These are phyloP conservation scores for Xylaria acuta DNA, from an alignment of 495 filamentous ascomycete species.

Conservation along the genomic window DNA sequence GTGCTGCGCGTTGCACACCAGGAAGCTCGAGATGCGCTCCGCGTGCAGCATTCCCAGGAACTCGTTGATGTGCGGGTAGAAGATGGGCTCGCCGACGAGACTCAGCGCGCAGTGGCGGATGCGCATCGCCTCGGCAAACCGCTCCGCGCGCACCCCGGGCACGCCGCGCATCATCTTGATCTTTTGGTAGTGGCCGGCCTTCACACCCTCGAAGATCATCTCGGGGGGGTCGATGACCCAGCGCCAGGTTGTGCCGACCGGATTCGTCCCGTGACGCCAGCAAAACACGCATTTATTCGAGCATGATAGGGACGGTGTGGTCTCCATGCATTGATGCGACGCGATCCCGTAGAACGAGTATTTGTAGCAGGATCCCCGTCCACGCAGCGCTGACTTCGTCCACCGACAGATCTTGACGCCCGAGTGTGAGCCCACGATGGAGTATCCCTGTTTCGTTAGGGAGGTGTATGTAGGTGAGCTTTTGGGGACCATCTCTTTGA, in stretches of 20 bases:
- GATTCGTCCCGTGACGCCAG: constrained; percentile 97
- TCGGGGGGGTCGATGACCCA: constrained; percentile 93
- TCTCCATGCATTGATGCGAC: constrained; percentile 97
- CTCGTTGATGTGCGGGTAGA: constrained; percentile 96
- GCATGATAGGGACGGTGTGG: constrained; percentile 92
- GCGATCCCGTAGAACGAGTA: constrained; percentile 95
- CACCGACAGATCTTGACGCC: constrained; percentile 98
- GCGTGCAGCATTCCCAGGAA: constrained; percentile 81
- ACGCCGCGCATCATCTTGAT: constrained; percentile 97
- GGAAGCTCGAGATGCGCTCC: constrained; percentile 89
- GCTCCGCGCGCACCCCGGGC: constrained; percentile 87
- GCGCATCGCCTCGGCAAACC: constrained; percentile 89
- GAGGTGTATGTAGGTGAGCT: constrained; percentile 84
- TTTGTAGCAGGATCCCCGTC: constrained; percentile 95
- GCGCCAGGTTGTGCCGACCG: constrained; percentile 93
- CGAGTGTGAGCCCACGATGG: constrained; percentile 92
- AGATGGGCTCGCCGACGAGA: constrained; percentile 94
- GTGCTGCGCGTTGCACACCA: constrained; percentile 98
- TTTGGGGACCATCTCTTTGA: constrained; percentile 93
- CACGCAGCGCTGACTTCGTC: constrained; percentile 97
- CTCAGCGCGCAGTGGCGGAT: constrained; percentile 91
- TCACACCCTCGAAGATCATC: constrained; percentile 85
- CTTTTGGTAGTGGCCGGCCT: constrained; percentile 91
- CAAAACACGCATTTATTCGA: constrained; percentile 99
- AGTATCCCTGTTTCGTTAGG: constrained; percentile 95